Percentiles rank a stretch among this genome's conserved stretches.
Conservation (phyloP, 2,329 filamentous ascomycete genomes). For the Cordyceps cicadae region DNA sequence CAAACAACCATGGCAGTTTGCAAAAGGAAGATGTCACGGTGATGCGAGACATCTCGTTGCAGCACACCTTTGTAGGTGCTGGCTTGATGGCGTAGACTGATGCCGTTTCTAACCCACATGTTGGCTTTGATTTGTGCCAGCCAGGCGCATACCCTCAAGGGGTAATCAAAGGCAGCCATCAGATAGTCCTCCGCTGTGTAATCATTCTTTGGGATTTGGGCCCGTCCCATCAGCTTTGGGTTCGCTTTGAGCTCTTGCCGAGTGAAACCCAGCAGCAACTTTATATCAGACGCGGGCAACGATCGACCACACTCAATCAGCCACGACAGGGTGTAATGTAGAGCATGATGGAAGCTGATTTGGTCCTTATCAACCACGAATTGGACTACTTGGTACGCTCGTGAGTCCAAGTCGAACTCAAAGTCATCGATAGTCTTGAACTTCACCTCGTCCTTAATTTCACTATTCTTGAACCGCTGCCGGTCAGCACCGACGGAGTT, state of each 20-base stretch:
- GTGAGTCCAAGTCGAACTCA: constrained; percentile 60
- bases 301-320: constrained; percentile 80
- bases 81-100: constrained; percentile 91
- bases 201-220: constrained; percentile 47
- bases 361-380: constrained; percentile 83
- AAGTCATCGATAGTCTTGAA: constrained; percentile 75
- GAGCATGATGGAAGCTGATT: constrained; percentile 94
- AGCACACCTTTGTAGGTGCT: constrained; percentile 84
- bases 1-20: constrained; percentile 87
- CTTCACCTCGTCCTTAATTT: constrained; percentile 76
- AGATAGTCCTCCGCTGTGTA: constrained; percentile 68
- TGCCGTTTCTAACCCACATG: constrained; percentile 97
- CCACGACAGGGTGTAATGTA: constrained; percentile 96
- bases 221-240: constrained; percentile 53
- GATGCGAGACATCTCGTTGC: constrained; percentile 85
- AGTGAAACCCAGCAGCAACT: constrained; percentile 62
- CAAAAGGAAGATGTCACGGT: constrained; percentile 87
- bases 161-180: constrained; percentile 84
- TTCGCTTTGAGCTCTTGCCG: constrained; percentile 60
- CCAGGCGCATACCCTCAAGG: constrained; percentile 90
- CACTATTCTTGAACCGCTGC: constrained; percentile 72
- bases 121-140: constrained; percentile 95
- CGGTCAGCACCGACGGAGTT: constrained; percentile 87
- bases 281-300: constrained; percentile 60
- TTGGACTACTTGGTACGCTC: constrained; percentile 63